Base-by-base conservation (phyloP, 1,139 yeast genomes). In the Candida tetrigidarum region DNA sequence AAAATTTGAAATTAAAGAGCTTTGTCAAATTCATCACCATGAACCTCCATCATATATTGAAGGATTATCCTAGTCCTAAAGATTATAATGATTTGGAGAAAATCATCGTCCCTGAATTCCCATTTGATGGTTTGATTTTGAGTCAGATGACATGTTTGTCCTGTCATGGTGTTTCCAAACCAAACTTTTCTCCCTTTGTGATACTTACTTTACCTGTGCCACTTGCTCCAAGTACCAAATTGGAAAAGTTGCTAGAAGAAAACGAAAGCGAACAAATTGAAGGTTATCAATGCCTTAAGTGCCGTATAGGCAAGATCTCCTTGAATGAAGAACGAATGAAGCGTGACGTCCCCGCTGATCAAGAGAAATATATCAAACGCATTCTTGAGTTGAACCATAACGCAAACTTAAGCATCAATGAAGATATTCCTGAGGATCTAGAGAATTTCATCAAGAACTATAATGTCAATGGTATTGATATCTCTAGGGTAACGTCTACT, bases 161-260 rank as follows among this genome's bases (percentile, higher is more conserved):
- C 8, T 92, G 98, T 58, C 72, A 80, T 1, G 76, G 78, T 40
- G 76, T 76, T 3, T 86, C 96, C 5, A 78, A 79, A 29, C 81
- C 86, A 1, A 74, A 70, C 32, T 74, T 78, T 45, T 74, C 83
- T 12, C 83, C 86, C 6, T 88, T 88, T 62, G 71, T 83, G 46
- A 89, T 91, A 57, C 67, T 86, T 37, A 88, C 96, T 1, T 66
- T 90, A 39, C 83, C 83, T 50, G 83, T 90, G 0, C 97, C 97
- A 0, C 85, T 86, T 57, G 66, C 70, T 36, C 50, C 66, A 1
- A 58, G 69, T 2, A 76, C 81, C 0, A 66, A 76, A 4, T 63
- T 91, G 33, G 76, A 76, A 3, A 75, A 76, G 0, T 67, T 92
- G 55, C 64, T 91, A 27, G 68, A 70, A 28, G 76, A 77, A n/a